phyloP scores from a whole-genome alignment of 331 rosid genomes.

The Prunus yedoensis region DNA sequence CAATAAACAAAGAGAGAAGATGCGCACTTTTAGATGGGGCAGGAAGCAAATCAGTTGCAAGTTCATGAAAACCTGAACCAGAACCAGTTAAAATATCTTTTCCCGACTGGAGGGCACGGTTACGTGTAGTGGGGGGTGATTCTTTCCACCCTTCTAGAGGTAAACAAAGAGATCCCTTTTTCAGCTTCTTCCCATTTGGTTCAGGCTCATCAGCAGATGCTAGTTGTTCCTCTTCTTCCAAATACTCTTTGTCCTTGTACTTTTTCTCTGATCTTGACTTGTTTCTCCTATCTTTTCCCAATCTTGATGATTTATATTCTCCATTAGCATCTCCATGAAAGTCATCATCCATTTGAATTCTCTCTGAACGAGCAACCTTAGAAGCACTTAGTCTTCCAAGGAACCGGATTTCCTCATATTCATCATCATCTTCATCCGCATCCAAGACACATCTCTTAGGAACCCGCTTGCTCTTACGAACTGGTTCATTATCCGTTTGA shows the following conservation, averaged over 20 bases:
- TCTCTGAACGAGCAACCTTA: constrained; percentile 10
- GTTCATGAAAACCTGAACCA: constrained; percentile 29
- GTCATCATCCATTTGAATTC: constrained; percentile 4
- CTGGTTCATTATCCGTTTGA: constrained; percentile 15
- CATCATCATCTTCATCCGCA: constrained; percentile 22
- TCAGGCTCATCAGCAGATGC: constrained; percentile 42
- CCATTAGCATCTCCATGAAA: constrained; percentile 1
- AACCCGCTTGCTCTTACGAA: constrained; percentile 34
- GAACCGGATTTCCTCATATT: constrained; percentile 30
- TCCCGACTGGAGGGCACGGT: constrained; percentile 38
- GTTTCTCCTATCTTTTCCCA: constrained; percentile 23
- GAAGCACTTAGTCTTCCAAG: constrained; percentile 31
- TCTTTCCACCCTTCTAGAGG: constrained; percentile 23
- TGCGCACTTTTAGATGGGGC: constrained; percentile 31
- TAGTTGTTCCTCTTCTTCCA: constrained; percentile 42
- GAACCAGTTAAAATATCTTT: constrained; percentile 33
- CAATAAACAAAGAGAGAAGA: not conserved
- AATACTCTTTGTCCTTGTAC: constrained; percentile 36
- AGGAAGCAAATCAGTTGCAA: constrained; percentile 23
- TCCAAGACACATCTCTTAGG: constrained; percentile 26
- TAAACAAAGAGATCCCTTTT: constrained; percentile 33
- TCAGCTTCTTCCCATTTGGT: constrained; percentile 39
- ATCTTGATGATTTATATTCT: constrained; percentile 18
- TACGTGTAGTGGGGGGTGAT: constrained; percentile 34
- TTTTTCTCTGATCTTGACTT: constrained; percentile 31